Evolutionary conservation across 495 filamentous ascomycete genomes (phyloP).

Genomic region (Aspergillus kassunensis): DNA sequence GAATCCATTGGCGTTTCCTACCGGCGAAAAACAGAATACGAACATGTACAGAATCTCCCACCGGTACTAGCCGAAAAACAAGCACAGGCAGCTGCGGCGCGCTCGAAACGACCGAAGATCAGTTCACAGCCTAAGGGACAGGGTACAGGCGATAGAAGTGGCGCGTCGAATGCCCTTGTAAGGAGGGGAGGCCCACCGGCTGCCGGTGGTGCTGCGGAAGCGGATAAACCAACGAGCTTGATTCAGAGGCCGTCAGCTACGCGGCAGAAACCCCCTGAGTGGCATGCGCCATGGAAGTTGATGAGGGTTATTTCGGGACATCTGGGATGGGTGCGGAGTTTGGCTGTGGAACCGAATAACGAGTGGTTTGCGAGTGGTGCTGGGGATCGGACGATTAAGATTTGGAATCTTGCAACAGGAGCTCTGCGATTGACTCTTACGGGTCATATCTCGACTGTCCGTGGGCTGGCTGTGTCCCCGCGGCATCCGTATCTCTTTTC

Average conservation of each 20-base stretch:
- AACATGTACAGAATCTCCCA: conserved; percentile 76
- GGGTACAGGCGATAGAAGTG: conserved; percentile 28
- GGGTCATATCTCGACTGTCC: conserved; percentile 94
- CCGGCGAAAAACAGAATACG: conserved; percentile 73
- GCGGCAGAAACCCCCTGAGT: conserved; percentile 76
- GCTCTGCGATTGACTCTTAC: conserved; percentile 81
- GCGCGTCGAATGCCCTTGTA: conserved; percentile 43
- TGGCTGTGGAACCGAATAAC: conserved; percentile 94
- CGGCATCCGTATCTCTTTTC: conserved; percentile 97
- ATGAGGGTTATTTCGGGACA: conserved; percentile 97
- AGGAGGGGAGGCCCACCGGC: conserved; percentile 29
- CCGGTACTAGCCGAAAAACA: conserved; percentile 81
- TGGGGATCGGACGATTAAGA: conserved; percentile 96
- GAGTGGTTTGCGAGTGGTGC: conserved; percentile 97
- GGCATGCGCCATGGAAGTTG: conserved; percentile 98
- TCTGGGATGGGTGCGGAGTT: conserved; percentile 87
- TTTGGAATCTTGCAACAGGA: conserved; percentile 93
- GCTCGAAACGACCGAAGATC: conserved; percentile 53
- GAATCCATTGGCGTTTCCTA: conserved; percentile 51
- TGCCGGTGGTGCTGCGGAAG: conserved; percentile 27
- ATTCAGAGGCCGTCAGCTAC: conserved; percentile 63
- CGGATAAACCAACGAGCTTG: conserved; percentile 53
- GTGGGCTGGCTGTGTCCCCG: conserved; percentile 87
- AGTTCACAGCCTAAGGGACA: conserved; percentile 18
- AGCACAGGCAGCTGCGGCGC: conserved; percentile 55